A percentile compares a stretch with the other conserved stretches of the same genome.
phyloP scores from a whole-genome alignment of 2,329 filamentous ascomycete species.

The Pyricularia sp. region DNA sequence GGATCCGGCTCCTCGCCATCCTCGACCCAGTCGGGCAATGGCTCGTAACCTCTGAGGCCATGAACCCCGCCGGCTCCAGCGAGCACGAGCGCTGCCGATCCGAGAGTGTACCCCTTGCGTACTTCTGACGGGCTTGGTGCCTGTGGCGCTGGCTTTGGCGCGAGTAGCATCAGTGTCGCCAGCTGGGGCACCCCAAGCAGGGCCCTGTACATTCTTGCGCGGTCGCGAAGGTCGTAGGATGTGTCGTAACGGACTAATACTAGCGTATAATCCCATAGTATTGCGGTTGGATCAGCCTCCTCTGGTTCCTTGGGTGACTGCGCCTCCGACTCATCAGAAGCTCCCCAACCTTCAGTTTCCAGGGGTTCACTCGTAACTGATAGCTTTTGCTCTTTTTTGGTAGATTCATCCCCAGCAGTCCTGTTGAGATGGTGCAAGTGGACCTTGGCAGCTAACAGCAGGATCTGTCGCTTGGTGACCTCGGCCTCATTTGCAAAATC shows the following conservation, averaged over 20 bases:
- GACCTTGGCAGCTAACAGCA: slow-evolving; percentile 90
- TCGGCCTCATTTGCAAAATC: slow-evolving; percentile 79
- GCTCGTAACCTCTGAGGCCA: slow-evolving; percentile 68
- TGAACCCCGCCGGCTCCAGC: slow-evolving; percentile 66
- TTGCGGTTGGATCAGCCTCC: slow-evolving; percentile 57
- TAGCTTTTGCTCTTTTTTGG: background rate
- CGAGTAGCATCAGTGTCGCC: slow-evolving; percentile 80
- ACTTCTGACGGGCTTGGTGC: slow-evolving; percentile 82
- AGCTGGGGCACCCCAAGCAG: slow-evolving; percentile 78
- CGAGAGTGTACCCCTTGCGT: slow-evolving; percentile 67
- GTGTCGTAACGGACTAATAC: slow-evolving; percentile 85
- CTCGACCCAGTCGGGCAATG: slow-evolving; percentile 76
- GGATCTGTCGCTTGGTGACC: slow-evolving; percentile 79
- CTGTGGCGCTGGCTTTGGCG: slow-evolving; percentile 88
- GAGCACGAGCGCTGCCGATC: slow-evolving; percentile 77
- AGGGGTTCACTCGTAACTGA: background rate
- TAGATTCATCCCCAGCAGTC: slow-evolving; percentile 2
- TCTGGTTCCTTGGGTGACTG: slow-evolving; percentile 23
- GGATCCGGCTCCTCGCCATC: slow-evolving; percentile 72
- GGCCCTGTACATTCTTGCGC: slow-evolving; percentile 78
- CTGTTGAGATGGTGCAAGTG: slow-evolving; percentile 78
- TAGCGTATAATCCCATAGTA: slow-evolving; percentile 77
- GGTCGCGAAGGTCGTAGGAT: slow-evolving; percentile 90
- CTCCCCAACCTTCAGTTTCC: background rate
- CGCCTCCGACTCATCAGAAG: slow-evolving; percentile 3